Evolutionary conservation across 2,329 filamentous ascomycete species (phyloP).

Genomic region (Hypoxylon sp.): DNA sequence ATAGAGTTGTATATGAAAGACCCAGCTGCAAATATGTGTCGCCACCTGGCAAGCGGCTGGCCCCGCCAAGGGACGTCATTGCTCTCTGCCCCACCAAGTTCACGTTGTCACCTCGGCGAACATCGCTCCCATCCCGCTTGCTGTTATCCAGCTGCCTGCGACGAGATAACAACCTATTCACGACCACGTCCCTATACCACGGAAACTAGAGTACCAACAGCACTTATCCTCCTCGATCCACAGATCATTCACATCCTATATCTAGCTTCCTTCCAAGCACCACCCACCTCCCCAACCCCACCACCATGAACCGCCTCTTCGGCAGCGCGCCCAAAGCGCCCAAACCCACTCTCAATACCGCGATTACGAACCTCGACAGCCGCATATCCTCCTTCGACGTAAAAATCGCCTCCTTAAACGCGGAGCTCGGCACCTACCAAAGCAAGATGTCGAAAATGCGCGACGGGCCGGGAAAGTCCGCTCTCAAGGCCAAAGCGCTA

Average conservation of each 20-base stretch:
- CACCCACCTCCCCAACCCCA: conserved; percentile 4
- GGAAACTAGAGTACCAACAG: background rate
- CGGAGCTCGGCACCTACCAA: conserved; percentile 90
- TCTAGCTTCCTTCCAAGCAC: background rate
- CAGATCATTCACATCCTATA: background rate
- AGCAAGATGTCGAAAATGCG: conserved; percentile 91
- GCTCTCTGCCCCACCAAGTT: conserved; percentile 33
- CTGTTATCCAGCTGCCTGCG: conserved; percentile 32
- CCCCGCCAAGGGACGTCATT: conserved; percentile 25
- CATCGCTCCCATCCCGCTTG: background rate
- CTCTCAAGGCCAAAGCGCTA: conserved; percentile 93
- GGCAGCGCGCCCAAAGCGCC: conserved; percentile 88
- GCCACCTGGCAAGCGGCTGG: conserved; percentile 13
- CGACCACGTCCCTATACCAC: background rate
- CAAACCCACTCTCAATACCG: conserved; percentile 84
- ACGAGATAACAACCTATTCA: conserved; percentile 6
- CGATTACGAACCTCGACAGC: conserved; percentile 80
- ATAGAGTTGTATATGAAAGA: conserved; percentile 17
- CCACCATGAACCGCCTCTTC: conserved; percentile 93
- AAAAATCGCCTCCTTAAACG: conserved; percentile 92
- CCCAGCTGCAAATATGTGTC: background rate
- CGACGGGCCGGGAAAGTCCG: conserved; percentile 92
- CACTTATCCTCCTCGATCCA: background rate
- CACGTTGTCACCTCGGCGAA: conserved; percentile 9
- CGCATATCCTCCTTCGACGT: conserved; percentile 84